Conservation (phyloP, 768 basidiomycete species). For the Termitomyces sp. region DNA sequence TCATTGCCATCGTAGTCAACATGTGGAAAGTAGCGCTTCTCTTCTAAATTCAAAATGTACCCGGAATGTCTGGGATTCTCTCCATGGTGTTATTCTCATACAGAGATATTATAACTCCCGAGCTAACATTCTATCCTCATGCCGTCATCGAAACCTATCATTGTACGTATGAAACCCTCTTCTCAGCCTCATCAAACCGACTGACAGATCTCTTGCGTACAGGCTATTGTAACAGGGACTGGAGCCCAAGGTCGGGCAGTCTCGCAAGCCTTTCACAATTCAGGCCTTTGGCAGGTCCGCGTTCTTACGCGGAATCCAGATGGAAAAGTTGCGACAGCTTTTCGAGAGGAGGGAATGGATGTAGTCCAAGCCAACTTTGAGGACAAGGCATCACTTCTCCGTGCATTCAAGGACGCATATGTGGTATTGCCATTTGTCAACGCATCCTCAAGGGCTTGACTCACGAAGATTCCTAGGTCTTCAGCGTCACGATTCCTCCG, state of each 20-base stretch:
- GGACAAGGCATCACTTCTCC: conserved; percentile 7
- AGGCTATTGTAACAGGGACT: conserved; percentile 14
- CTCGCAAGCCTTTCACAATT: conserved; percentile 11
- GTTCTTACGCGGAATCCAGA: conserved; percentile 11
- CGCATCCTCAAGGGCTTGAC: not conserved
- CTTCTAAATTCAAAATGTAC: too few relatives aligned
- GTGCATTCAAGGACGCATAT: conserved; percentile 10
- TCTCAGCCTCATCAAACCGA: not conserved
- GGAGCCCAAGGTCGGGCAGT: conserved; percentile 12
- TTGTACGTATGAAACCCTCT: not conserved
- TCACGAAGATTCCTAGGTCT: conserved; percentile 2
- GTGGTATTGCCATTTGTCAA: not conserved
- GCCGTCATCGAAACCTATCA: conserved; percentile 3
- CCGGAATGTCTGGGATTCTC: too few relatives aligned
- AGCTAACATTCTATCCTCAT: not conserved
- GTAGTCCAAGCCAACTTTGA: conserved; percentile 9
- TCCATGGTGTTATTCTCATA: not conserved
- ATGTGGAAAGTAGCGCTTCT: not conserved
- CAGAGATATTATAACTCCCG: not conserved
- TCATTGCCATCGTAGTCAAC: not conserved
- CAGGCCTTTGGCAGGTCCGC: conserved; percentile 14
- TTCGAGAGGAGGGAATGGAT: conserved; percentile 10
- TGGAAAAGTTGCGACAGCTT: conserved; percentile 1
- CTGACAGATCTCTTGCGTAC: not conserved
- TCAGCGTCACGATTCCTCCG: conserved; percentile 13